phyloP scores from a whole-genome alignment of 441 rosid species.

The Adansonia grandidieri region DNA sequence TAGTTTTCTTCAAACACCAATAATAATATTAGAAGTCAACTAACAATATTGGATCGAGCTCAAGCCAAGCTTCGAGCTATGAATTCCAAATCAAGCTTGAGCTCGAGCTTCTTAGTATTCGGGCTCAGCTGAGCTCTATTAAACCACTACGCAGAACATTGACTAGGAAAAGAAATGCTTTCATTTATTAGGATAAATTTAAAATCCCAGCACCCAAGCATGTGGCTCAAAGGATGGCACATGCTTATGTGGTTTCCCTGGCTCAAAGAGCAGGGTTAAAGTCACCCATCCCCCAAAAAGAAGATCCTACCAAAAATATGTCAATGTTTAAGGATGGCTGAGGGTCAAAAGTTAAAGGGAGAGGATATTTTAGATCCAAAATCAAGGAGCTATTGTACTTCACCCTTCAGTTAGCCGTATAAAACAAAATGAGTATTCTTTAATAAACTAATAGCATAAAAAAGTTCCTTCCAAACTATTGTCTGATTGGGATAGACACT shows the following conservation, averaged over 20 bases:
- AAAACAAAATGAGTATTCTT: not conserved
- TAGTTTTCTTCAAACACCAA: not conserved
- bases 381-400: not conserved
- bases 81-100: too few relatives aligned
- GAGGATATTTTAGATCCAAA: not conserved
- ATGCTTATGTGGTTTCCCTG: not conserved
- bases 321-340: not conserved
- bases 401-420: not conserved
- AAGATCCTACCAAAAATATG: not conserved
- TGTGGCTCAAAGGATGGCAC: not conserved
- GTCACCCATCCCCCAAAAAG: not conserved
- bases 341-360: not conserved
- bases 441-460: not conserved
- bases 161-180: not conserved
- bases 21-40: too few relatives aligned
- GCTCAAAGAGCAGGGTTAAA: not conserved
- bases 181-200: not conserved
- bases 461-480: slow-evolving; percentile 11
- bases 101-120: too few relatives aligned
- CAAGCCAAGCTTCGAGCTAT: too few relatives aligned
- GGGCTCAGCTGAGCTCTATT: too few relatives aligned
- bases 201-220: slow-evolving; percentile 7
- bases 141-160: not conserved
- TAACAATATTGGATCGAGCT: too few relatives aligned
- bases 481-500: not conserved